A percentile compares a stretch with the other conserved stretches of the same genome.
Evolutionary conservation across 768 basidiomycete genomes (phyloP).

Genomic region (Artomyces pyxidatus): DNA sequence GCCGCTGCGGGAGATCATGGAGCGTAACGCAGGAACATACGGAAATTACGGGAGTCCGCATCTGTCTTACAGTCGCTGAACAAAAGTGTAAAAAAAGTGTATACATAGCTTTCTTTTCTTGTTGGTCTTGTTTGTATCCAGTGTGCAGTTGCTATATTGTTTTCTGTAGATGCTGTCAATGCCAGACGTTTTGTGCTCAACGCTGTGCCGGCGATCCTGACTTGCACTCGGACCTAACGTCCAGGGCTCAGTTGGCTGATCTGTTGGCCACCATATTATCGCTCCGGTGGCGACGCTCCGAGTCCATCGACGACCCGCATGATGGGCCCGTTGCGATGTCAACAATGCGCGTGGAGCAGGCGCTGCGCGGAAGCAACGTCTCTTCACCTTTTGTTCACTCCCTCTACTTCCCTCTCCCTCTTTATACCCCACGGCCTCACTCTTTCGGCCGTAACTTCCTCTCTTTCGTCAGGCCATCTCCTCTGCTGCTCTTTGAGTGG

Average conservation of each 20-base stretch:
- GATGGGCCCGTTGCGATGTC: constrained; percentile 7
- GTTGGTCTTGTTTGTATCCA: not conserved
- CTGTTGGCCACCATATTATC: not conserved
- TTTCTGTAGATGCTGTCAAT: too few species aligned
- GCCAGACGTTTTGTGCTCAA: too few species aligned
- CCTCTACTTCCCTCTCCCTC: not conserved
- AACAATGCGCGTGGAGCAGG: constrained; percentile 11
- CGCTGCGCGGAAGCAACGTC: constrained; percentile 4
- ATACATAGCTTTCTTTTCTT: not conserved
- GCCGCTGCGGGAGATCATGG: constrained; percentile 88
- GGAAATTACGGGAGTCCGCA: constrained; percentile 20
- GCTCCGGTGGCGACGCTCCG: not conserved
- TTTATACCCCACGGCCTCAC: not conserved
- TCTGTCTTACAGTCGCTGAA: constrained; percentile 7
- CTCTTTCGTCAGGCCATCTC: not conserved
- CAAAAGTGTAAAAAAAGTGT: too few species aligned
- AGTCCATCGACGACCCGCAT: not conserved
- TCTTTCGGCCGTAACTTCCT: constrained; percentile 4
- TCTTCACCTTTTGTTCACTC: constrained; percentile 2
- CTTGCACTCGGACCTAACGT: too few species aligned
- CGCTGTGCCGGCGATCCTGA: too few species aligned
- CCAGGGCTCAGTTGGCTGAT: not conserved
- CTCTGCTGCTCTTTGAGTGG: not conserved
- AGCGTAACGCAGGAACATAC: constrained; percentile 73
- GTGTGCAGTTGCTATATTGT: too few species aligned